Base-by-base conservation (phyloP, 768 basidiomycete species). In the Leccinellum rugosiceps region DNA sequence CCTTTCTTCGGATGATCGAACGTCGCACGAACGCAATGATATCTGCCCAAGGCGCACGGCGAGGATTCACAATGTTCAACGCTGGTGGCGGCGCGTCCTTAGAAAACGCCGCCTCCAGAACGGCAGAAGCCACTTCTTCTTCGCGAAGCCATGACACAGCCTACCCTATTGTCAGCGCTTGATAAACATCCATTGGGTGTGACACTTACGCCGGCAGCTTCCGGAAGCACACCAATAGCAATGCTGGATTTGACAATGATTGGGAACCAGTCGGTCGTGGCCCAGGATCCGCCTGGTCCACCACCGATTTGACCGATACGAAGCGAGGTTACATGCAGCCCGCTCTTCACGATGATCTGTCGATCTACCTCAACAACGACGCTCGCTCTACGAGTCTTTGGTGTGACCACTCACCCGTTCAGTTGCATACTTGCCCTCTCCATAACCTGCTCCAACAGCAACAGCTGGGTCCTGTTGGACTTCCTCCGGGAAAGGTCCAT, bases 261-360 rank as follows among this genome's bases (percentile, higher is more conserved):
- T 15, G 81, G 79, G 28, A 81, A 61, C 81, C 81, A 83, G 48
- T 81, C 78, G 0, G 67, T 74, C 3, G 72, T 68, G 3, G 72
- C 72, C 80, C 80, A 81, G 0, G 74, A 73, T 19, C 80, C 80
- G 1, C 64, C 65, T 0, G 55, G 57, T 23, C 77, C 77, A 15
- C 80, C 80, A 26, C 68, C 69, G 7, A 81, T 65, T 55, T 83
- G 81, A 0, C 80, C 82, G 10, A 80, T 74, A 3, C 82, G 70
- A 28, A 81, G 65, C 2, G 74, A 74, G 0, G 73, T 68, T 0
- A 66, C 67, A 7, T 69, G 68, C 3, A 81, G 56, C 3, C 75
- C 71, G 8, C 77, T 77, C 49, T 69, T 68, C 4, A 65, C 65
- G 26, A 83, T 71, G 8, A 81, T 65, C 70, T 77, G 7, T 15